Evolutionary conservation across 371 early-diverging fungal genomes (phyloP), one percentile per base, ranked within the genome.

Genomic region (Smittium mucronatum): DNA sequence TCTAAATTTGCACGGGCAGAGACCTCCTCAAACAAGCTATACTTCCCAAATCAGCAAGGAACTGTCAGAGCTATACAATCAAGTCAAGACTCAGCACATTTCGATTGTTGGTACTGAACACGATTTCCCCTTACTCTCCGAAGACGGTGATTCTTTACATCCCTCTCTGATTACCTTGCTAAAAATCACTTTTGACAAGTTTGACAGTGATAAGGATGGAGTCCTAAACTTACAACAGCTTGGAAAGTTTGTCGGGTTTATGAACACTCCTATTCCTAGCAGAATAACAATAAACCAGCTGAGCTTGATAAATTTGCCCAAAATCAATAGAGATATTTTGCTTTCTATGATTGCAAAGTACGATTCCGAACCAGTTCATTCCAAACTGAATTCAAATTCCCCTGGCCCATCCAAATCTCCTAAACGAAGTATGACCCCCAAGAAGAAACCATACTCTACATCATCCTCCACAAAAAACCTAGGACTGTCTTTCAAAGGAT

Each of bases 201-300:
- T 80, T 26, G 80, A 80, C 58, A 61, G 61, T 58, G 79, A 80
- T 60, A 72, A 72, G 29, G 80, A 80, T 32, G 75, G 75, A 31
- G 74, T 80, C 25, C 71, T 80, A 33, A 72, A 58, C 30, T 36
- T 70, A 2, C 25, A 69, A 15, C 79, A 80, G 67, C 71, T 80
- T 16, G 69, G 70, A 2, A 63, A 58, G 21, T 71, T 79, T 69
- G 67, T 80, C n/a, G 60, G 28, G 31, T 32, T 75, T 31, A 73
- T 73, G 8, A 80, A 80, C 36, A 76, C 32, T 15, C 65, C 65
- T 33, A 30, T 11, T n/a, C 32, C n/a, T n/a, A 11, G 11, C 15
- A 36, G 15, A 65, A 33, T 25, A 65, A 25, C 65, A n/a, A 21
- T 34, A 25, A 34, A n/a, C n/a, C n/a, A 33, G 65, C n/a, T n/a